phyloP scores from a whole-genome alignment of 2,329 filamentous ascomycete genomes.

The Penicillium sp. region DNA sequence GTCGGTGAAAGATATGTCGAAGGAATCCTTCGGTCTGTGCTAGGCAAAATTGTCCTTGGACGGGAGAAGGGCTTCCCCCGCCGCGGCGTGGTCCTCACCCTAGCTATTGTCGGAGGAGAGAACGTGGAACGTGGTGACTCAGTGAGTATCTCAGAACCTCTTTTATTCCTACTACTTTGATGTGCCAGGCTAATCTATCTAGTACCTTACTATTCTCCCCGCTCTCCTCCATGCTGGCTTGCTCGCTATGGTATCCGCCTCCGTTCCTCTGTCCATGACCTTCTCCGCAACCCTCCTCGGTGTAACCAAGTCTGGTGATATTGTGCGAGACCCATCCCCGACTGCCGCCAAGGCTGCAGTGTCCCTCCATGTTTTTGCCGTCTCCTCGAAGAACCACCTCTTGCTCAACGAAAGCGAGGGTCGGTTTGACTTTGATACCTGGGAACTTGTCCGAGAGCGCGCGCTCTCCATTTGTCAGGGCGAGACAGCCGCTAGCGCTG shows the following conservation, averaged over 20 bases:
- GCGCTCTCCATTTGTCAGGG: conserved; percentile 66
- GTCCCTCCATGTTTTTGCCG: conserved; percentile 80
- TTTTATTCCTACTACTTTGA: not conserved
- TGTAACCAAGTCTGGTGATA: conserved; percentile 44
- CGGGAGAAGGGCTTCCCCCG: conserved; percentile 41
- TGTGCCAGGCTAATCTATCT: conserved; percentile 12
- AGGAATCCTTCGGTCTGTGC: conserved; percentile 42
- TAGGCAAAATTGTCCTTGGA: conserved; percentile 41
- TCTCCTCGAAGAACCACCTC: conserved; percentile 69
- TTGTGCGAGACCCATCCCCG: conserved; percentile 61
- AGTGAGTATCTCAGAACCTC: conserved; percentile 24
- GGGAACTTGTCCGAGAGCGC: conserved; percentile 66
- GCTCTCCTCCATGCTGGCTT: conserved; percentile 77
- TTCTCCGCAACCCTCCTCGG: conserved; percentile 65
- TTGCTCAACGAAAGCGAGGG: conserved; percentile 81
- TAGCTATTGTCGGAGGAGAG: conserved; percentile 39
- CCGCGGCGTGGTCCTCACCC: conserved; percentile 42
- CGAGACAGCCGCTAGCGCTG: conserved; percentile 29
- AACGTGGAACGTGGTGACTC: conserved; percentile 36
- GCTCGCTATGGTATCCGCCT: conserved; percentile 75
- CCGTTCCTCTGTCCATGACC: conserved; percentile 73
- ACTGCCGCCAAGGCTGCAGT: conserved; percentile 60
- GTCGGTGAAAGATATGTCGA: conserved; percentile 81
- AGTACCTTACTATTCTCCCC: conserved; percentile 79
- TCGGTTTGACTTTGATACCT: conserved; percentile 69